A percentile compares a stretch with the other conserved stretches of the same genome.
These are phyloP conservation scores for Smallanthus sonchifolius DNA, from an alignment of 129 eudicot genomes.

Conservation along the genomic window DNA sequence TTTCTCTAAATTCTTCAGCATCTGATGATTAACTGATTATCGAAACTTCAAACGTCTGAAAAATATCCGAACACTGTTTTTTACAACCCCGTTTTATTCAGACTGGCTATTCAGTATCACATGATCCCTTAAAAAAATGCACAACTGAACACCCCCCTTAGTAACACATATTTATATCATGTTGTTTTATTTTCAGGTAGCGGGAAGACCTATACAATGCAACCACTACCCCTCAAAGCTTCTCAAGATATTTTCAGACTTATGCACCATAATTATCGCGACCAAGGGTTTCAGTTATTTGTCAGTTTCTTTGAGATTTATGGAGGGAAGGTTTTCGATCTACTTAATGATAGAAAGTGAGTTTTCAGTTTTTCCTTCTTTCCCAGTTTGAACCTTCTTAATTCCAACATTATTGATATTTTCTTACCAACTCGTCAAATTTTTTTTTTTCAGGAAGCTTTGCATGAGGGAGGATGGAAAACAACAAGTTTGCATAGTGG, in stretches of 20 bases:
- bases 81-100: too few relatives aligned
- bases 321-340: constrained; percentile 78
- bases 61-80: too few relatives aligned
- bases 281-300: constrained; percentile 60
- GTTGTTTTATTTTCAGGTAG: constrained; percentile 40
- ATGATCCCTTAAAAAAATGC: too few relatives aligned
- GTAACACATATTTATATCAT: not conserved
- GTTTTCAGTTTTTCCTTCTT: not conserved
- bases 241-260: constrained; percentile 53
- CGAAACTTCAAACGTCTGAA: too few relatives aligned
- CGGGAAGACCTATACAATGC: constrained; percentile 81
- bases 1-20: not conserved
- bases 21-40: too few relatives aligned
- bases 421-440: not conserved
- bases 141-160: not conserved
- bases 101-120: too few relatives aligned
- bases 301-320: constrained; percentile 78
- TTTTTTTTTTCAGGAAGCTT: constrained; percentile 39
- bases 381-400: not conserved
- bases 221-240: constrained; percentile 75
- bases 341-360: constrained; percentile 64
- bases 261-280: constrained; percentile 47
- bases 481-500: constrained; percentile 78
- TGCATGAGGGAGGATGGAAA: constrained; percentile 85
- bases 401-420: not conserved